A percentile compares a stretch with the other conserved stretches of the same genome.
Conservation (phyloP, 306 rosid genomes). For the Heteromeles arbutifolia region DNA sequence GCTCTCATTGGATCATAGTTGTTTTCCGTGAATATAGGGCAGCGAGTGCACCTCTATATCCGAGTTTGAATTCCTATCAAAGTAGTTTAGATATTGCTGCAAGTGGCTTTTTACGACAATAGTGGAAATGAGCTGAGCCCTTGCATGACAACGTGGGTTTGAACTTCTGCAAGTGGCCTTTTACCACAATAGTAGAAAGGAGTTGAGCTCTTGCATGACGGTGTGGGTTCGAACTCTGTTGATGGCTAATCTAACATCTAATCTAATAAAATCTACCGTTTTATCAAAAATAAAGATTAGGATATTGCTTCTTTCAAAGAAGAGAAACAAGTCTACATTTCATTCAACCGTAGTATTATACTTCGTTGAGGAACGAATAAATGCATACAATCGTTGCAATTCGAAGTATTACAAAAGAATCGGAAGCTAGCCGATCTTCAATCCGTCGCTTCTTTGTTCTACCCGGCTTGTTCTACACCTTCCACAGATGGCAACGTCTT, state of each 20-base stretch:
- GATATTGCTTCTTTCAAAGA: too few species aligned
- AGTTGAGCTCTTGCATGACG: accelerated
- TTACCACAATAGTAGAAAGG: too few species aligned
- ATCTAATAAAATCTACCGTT: too few species aligned
- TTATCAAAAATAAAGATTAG: too few species aligned
- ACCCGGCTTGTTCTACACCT: constrained; percentile 59
- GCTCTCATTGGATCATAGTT: too few species aligned
- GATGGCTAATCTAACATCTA: too few species aligned
- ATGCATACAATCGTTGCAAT: neutral
- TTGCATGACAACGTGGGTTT: accelerated
- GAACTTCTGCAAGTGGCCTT: too few species aligned
- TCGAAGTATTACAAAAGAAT: neutral
- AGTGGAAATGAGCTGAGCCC: accelerated
- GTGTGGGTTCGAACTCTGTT: too few species aligned
- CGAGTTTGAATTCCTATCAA: too few species aligned
- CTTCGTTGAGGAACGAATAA: neutral
- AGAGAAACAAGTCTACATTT: neutral
- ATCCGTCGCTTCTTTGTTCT: constrained; percentile 22
- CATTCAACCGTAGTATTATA: neutral
- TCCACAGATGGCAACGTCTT: constrained; percentile 33
- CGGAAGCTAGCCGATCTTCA: constrained; percentile 45
- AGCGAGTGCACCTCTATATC: too few species aligned
- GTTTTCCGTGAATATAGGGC: too few species aligned
- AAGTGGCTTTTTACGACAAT: too few species aligned
- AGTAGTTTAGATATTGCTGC: neutral